These are phyloP conservation scores for Exophiala sp. DNA, from an alignment of 2,329 filamentous ascomycete species.

Conservation along the genomic window DNA sequence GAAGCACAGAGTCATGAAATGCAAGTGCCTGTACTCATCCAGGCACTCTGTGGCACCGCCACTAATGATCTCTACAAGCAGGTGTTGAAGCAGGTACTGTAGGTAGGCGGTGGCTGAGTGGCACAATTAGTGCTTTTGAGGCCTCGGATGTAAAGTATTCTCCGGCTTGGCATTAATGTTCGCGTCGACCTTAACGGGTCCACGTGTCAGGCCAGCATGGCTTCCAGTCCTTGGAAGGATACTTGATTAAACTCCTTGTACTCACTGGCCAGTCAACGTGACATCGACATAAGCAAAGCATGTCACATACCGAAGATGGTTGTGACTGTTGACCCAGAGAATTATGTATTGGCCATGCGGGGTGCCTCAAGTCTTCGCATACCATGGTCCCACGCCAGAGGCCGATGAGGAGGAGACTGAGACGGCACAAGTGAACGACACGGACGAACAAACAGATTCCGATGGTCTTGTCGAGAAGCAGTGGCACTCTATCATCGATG, in stretches of 20 bases:
- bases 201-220: too few relatives aligned
- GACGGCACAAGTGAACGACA: constrained; percentile 29
- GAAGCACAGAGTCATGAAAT: too few relatives aligned
- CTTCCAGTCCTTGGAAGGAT: too few relatives aligned
- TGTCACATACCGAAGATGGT: constrained; percentile 21
- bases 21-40: too few relatives aligned
- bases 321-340: constrained; percentile 12
- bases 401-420: constrained; percentile 31
- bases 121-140: neutral
- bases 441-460: constrained; percentile 11
- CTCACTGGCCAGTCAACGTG: neutral
- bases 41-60: too few relatives aligned
- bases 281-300: neutral
- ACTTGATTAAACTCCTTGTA: too few relatives aligned
- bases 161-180: too few relatives aligned
- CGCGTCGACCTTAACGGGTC: too few relatives aligned
- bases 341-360: constrained; percentile 51
- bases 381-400: constrained; percentile 43
- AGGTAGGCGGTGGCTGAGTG: too few relatives aligned
- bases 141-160: neutral
- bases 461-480: neutral
- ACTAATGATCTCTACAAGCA: too few relatives aligned
- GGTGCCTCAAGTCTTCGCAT: constrained; percentile 48
- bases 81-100: too few relatives aligned
- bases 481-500: constrained; percentile 56